A percentile compares a stretch with the other conserved stretches of the same genome.
Evolutionary conservation across 805 yeast genomes (phyloP).

Genomic region (Candida sonorensis): DNA sequence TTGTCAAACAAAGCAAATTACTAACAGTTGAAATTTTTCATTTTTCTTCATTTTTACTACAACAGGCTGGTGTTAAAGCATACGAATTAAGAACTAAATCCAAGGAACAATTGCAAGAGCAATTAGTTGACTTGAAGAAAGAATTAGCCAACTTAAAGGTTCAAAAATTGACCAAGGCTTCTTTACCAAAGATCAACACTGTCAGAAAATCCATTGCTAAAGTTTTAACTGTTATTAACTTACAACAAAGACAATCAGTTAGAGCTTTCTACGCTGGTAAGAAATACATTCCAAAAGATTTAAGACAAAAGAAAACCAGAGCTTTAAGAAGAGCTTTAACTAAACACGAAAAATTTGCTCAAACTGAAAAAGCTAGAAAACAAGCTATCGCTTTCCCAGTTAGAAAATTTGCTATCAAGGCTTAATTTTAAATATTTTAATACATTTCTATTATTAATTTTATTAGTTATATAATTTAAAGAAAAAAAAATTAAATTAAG

Average conservation of each 20-base stretch:
- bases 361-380: constrained; percentile 89
- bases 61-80: constrained; percentile 84
- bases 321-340: constrained; percentile 97
- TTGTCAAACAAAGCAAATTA: neutral
- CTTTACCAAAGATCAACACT: constrained; percentile 92
- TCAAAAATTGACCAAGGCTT: constrained; percentile 87
- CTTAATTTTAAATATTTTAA: constrained; percentile 42
- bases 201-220: constrained; percentile 99
- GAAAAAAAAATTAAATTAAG: too few species aligned
- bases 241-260: constrained; percentile 91
- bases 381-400: constrained; percentile 94
- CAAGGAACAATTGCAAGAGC: constrained; percentile 91
- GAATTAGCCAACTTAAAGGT: constrained; percentile 94
- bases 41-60: constrained; percentile 1
- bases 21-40: constrained; percentile 3
- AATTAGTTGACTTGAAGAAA: constrained; percentile 93
- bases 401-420: constrained; percentile 98
- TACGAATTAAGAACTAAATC: constrained; percentile 96
- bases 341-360: constrained; percentile 71
- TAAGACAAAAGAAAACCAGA: constrained; percentile 99
- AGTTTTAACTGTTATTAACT: constrained; percentile 94
- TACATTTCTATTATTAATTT: neutral
- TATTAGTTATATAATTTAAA: too few species aligned
- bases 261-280: constrained; percentile 92
- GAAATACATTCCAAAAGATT: constrained; percentile 96